A percentile compares a stretch with the other conserved stretches of the same genome.
Evolutionary conservation across 1,139 yeast species (phyloP).

Genomic region (Kurtzmaniella quercitrusa): DNA sequence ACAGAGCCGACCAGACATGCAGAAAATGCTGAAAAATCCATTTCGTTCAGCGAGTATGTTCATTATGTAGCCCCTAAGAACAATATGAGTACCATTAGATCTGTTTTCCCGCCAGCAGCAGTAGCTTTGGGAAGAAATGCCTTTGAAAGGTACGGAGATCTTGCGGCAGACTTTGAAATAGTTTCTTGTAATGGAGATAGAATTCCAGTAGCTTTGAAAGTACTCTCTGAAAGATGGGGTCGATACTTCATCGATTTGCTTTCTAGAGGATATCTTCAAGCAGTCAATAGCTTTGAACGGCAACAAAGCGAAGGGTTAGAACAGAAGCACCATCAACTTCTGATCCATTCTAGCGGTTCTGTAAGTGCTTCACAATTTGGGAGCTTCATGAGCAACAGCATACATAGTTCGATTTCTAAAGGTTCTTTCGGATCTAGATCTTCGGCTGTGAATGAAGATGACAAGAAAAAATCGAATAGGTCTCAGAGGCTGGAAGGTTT

Average conservation of each 20-base stretch:
- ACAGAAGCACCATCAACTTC: background rate
- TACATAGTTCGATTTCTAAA: conserved; percentile 3
- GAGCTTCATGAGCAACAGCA: background rate
- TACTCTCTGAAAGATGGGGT: conserved; percentile 74
- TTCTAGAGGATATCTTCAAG: conserved; percentile 59
- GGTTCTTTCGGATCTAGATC: conserved; percentile 2
- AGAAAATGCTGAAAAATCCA: conserved; percentile 13
- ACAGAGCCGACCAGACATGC: conserved; percentile 7
- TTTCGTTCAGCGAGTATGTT: conserved; percentile 65
- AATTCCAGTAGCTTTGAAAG: conserved; percentile 54
- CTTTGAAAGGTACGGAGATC: conserved; percentile 59
- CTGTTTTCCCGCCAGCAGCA: conserved; percentile 72
- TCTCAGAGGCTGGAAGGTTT: background rate
- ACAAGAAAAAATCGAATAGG: background rate
- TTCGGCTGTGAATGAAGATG: background rate
- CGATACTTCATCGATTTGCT: conserved; percentile 56
- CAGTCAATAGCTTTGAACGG: conserved; percentile 45
- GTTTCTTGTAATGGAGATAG: conserved; percentile 64
- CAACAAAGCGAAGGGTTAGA: conserved; percentile 18
- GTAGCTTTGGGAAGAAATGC: conserved; percentile 74
- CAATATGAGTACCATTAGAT: conserved; percentile 59
- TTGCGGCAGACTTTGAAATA: conserved; percentile 67
- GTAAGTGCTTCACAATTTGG: background rate
- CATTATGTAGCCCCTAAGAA: conserved; percentile 71
- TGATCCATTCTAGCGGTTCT: background rate